Percentiles rank a stretch among this genome's conserved stretches.
phyloP scores from a whole-genome alignment of 2,329 filamentous ascomycete species.

The Juglanconis juglandina region DNA sequence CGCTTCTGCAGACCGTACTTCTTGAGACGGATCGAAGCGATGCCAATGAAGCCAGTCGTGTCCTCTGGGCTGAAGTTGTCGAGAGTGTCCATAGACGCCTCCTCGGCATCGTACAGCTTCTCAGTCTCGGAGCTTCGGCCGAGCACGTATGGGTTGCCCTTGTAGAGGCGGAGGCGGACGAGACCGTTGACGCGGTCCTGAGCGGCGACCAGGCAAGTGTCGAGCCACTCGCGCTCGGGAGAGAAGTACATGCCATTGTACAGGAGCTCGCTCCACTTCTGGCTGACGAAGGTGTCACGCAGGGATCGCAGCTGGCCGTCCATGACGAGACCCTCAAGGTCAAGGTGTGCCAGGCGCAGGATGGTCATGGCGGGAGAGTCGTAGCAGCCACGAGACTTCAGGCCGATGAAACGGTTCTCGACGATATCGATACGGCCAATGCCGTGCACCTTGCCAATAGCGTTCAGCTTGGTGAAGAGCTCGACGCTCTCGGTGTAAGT shows the following conservation, averaged over 20 bases:
- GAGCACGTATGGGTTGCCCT: constrained; percentile 42
- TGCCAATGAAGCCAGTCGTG: constrained; percentile 42
- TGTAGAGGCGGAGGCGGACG: constrained; percentile 34
- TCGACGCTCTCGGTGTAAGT: constrained; percentile 65
- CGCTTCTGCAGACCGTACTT: constrained; percentile 32
- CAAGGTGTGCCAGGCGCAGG: constrained; percentile 39
- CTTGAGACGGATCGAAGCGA: constrained; percentile 52
- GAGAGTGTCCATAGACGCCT: constrained; percentile 42
- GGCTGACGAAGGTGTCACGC: constrained; percentile 55
- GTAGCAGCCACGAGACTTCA: constrained; percentile 80
- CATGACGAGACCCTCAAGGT: constrained; percentile 49
- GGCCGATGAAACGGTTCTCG: constrained; percentile 55
- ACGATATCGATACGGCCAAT: constrained; percentile 82
- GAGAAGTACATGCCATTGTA: constrained; percentile 50
- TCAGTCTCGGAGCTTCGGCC: constrained; percentile 41
- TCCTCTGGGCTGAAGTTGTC: constrained; percentile 22
- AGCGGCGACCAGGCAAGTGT: constrained; percentile 60
- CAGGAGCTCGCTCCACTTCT: constrained; percentile 44
- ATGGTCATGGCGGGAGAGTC: constrained; percentile 57
- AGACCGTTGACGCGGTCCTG: constrained; percentile 48
- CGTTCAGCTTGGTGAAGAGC: constrained; percentile 69
- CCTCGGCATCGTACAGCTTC: constrained; percentile 50
- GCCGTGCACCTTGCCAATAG: constrained; percentile 68
- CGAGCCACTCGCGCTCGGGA: constrained; percentile 52
- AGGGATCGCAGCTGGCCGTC: constrained; percentile 56